Conservation (phyloP, 2,329 filamentous ascomycete species). For the Fusarium decemcellulare region DNA sequence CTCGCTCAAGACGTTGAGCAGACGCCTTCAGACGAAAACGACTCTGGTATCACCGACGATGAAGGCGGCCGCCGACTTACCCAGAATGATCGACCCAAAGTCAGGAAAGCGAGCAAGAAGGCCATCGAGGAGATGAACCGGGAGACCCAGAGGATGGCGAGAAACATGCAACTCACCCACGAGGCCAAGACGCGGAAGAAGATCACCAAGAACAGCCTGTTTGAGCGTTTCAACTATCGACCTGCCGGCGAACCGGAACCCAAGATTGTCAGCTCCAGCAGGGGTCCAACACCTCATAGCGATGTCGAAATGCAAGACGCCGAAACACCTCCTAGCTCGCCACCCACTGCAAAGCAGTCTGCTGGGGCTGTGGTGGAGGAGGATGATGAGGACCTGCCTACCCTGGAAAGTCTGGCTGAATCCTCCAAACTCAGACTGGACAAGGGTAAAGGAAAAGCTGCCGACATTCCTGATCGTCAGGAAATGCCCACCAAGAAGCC, state of each 20-base stretch:
- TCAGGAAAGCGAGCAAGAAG: slow-evolving; percentile 92
- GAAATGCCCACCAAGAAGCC: slow-evolving; percentile 47
- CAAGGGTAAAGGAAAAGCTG: slow-evolving; percentile 74
- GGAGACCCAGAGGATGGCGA: slow-evolving; percentile 91
- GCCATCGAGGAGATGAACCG: slow-evolving; percentile 94
- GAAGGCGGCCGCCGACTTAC: slow-evolving; percentile 76
- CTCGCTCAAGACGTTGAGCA: slow-evolving; percentile 54
- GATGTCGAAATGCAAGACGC: slow-evolving; percentile 66
- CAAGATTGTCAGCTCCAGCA: slow-evolving; percentile 69
- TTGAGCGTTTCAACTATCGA: slow-evolving; percentile 86
- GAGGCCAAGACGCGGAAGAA: slow-evolving; percentile 93
- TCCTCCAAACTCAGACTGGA: slow-evolving; percentile 55
- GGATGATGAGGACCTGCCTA: slow-evolving; percentile 44
- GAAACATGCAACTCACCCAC: slow-evolving; percentile 92
- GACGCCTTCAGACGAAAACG: slow-evolving; percentile 53
- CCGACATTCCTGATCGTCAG: slow-evolving; percentile 31
- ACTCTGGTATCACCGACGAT: slow-evolving; percentile 72
- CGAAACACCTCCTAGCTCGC: slow-evolving; percentile 82
- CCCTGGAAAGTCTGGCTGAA: slow-evolving; percentile 53
- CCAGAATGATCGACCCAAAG: slow-evolving; percentile 74
- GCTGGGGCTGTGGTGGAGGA: slow-evolving; percentile 17
- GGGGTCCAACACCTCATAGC: slow-evolving; percentile 65
- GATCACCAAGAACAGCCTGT: slow-evolving; percentile 85
- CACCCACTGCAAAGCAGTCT: slow-evolving; percentile 57
- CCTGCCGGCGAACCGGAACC: slow-evolving; percentile 54